phyloP scores from a whole-genome alignment of 108 stramenopile species.

The Skeletonema potamos region DNA sequence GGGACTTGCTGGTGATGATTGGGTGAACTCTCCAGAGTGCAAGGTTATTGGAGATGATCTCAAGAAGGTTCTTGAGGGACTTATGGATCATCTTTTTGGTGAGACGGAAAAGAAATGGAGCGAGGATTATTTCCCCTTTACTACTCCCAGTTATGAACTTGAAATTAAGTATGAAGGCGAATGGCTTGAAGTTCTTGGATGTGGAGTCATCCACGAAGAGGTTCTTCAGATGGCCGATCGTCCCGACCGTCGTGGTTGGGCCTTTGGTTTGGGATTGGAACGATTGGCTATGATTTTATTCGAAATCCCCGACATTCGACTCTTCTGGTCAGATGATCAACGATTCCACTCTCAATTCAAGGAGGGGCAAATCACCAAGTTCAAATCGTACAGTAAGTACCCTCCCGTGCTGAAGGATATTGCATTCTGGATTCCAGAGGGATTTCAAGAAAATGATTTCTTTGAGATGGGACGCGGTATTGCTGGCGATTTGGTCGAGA shows the following conservation, averaged over 20 bases:
- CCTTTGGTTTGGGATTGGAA: slow-evolving; percentile 96
- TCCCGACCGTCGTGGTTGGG: slow-evolving; percentile 80
- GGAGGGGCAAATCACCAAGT: slow-evolving; percentile 58
- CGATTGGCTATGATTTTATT: slow-evolving; percentile 97
- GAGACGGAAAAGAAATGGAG: slow-evolving; percentile 51
- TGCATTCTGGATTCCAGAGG: slow-evolving; percentile 76
- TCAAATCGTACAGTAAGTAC: slow-evolving; percentile 82
- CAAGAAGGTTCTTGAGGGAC: slow-evolving; percentile 64
- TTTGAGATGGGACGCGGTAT: slow-evolving; percentile 75
- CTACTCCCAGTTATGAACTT: slow-evolving; percentile 91
- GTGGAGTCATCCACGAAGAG: slow-evolving; percentile 89
- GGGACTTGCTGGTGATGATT: slow-evolving; percentile 28
- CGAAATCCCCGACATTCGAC: slow-evolving; percentile 92
- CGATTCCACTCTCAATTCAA: slow-evolving; percentile 90
- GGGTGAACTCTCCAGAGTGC: slow-evolving; percentile 35
- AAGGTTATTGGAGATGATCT: slow-evolving; percentile 47
- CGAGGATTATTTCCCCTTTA: slow-evolving; percentile 96
- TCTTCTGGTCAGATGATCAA: slow-evolving; percentile 89
- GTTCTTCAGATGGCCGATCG: slow-evolving; percentile 81
- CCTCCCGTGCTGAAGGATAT: slow-evolving; percentile 87
- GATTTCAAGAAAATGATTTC: slow-evolving; percentile 79
- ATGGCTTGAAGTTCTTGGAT: slow-evolving; percentile 97
- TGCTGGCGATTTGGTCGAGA: slow-evolving; percentile 84
- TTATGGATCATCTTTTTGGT: slow-evolving; percentile 73
- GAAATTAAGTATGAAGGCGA: slow-evolving; percentile 91